phyloP scores from a whole-genome alignment of 345 rosid genomes.

The Carallia pectinifolia region DNA sequence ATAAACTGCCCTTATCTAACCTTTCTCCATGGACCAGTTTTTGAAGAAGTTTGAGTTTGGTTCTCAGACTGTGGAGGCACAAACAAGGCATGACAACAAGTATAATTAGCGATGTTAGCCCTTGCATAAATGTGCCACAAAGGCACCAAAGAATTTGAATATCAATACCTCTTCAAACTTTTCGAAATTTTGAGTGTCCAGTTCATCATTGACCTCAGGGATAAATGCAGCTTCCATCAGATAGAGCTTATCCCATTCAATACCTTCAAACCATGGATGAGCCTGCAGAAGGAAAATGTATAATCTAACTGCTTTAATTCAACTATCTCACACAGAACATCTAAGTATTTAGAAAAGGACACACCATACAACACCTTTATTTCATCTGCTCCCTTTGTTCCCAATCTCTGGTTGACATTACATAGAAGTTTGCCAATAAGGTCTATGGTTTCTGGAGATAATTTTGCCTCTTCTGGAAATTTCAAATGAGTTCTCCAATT shows the following conservation, averaged over 20 bases:
- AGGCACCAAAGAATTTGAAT: constrained; percentile 9
- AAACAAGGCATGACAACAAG: constrained; percentile 18
- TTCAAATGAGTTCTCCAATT: constrained; percentile 94
- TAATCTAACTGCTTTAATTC: constrained; percentile 29
- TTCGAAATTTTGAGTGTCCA: constrained; percentile 95
- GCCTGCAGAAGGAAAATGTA: constrained; percentile 43
- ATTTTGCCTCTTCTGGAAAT: constrained; percentile 88
- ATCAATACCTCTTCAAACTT: constrained; percentile 78
- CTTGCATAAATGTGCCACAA: neutral
- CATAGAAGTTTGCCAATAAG: constrained; percentile 74
- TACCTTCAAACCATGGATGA: constrained; percentile 77
- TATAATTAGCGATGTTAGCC: constrained; percentile 7
- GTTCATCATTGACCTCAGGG: constrained; percentile 88
- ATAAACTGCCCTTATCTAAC: constrained; percentile 30
- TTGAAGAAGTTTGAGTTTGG: constrained; percentile 40
- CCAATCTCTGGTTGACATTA: constrained; percentile 76
- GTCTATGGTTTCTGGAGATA: constrained; percentile 74
- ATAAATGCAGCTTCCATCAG: constrained; percentile 88
- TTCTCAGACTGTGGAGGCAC: constrained; percentile 51
- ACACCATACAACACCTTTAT: constrained; percentile 78
- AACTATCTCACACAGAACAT: constrained; percentile 17
- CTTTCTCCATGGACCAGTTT: constrained; percentile 88
- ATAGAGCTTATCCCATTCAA: constrained; percentile 77
- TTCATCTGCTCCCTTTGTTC: constrained; percentile 80
- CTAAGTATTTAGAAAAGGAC: constrained; percentile 45